These are phyloP conservation scores for Diaporthe ilicicola DNA, from an alignment of 2,329 filamentous ascomycete genomes.

Conservation along the genomic window DNA sequence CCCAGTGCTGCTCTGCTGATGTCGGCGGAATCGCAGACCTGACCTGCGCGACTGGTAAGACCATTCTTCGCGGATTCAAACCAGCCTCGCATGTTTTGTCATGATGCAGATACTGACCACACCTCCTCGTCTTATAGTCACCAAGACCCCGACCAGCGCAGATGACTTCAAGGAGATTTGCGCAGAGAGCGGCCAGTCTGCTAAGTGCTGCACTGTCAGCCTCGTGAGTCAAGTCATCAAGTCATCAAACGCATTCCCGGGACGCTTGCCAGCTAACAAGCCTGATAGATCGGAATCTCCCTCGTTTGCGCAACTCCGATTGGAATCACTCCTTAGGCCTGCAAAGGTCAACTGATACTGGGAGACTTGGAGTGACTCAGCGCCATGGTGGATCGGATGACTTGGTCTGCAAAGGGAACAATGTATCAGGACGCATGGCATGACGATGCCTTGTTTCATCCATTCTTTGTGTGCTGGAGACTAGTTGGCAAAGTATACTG, in stretches of 20 bases:
- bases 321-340: conserved; percentile 6
- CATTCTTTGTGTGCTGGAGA: conserved; percentile 8
- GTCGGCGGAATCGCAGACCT: conserved; percentile 11
- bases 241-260: rapidly evolving
- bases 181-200: neutral
- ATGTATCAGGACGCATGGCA: neutral
- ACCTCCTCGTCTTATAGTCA: neutral
- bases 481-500: neutral
- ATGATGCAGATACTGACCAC: neutral
- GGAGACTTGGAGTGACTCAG: neutral
- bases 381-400: neutral
- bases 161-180: neutral
- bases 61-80: neutral
- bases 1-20: conserved; percentile 15
- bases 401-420: neutral
- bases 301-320: conserved; percentile 13
- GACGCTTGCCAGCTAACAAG: neutral
- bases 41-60: conserved; percentile 22
- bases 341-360: neutral
- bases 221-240: neutral
- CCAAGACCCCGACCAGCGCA: neutral
- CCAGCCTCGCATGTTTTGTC: no score
- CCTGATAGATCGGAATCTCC: neutral
- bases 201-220: conserved; percentile 14
- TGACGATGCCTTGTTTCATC: conserved; percentile 17